Conservation (phyloP, 2,329 filamentous ascomycete genomes). For the Diaporthe ilicicola region DNA sequence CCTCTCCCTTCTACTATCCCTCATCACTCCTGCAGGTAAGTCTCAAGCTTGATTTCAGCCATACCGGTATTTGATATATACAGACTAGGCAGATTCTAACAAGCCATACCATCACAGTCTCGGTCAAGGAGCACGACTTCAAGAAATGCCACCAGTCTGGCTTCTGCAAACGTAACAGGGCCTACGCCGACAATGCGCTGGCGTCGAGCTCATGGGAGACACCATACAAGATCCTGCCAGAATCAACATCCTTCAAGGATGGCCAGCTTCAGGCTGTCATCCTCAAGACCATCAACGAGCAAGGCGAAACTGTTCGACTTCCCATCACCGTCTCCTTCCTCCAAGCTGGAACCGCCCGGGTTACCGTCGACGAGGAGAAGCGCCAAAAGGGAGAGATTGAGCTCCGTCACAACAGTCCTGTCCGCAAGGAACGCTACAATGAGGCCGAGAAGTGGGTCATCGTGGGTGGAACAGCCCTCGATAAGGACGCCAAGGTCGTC, state of each 20-base stretch:
- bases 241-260: conserved; percentile 78
- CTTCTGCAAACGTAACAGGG: conserved; percentile 96
- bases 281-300: conserved; percentile 77
- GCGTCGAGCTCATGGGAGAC: conserved; percentile 75
- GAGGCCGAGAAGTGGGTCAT: conserved; percentile 88
- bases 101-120: conserved; percentile 57
- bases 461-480: conserved; percentile 79
- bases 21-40: conserved; percentile 73
- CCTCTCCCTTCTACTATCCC: conserved; percentile 64
- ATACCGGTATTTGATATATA: neutral
- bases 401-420: conserved; percentile 83
- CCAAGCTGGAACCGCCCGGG: conserved; percentile 85
- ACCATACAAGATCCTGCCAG: conserved; percentile 79
- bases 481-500: conserved; percentile 74
- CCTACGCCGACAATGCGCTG: conserved; percentile 80
- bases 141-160: conserved; percentile 96
- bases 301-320: conserved; percentile 76
- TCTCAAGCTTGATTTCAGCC: neutral
- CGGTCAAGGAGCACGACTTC: conserved; percentile 96
- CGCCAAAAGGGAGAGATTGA: conserved; percentile 89
- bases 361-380: conserved; percentile 91
- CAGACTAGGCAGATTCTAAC: neutral
- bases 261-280: conserved; percentile 83
- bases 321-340: conserved; percentile 89
- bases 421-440: conserved; percentile 92